Evolutionary conservation across 345 rosid genomes (phyloP), one percentile per base, ranked within the genome.

Genomic region (Hibiscus mutabilis): DNA sequence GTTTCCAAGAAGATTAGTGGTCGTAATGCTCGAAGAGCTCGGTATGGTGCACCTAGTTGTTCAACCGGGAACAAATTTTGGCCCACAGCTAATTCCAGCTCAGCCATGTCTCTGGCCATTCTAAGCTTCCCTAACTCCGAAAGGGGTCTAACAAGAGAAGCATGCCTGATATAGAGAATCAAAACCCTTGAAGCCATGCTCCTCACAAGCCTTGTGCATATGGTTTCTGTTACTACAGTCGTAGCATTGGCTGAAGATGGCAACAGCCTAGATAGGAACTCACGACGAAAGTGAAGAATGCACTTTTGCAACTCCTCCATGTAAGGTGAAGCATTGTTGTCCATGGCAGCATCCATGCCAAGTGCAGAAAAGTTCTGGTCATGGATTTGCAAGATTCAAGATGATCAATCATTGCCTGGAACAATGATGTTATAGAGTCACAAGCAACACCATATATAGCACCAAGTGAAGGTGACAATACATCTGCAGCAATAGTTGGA

Each of bases 51-150:
- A 66, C 99, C 96, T 6, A 96, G 96, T 73, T 92, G 98, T 81
- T 96, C 98, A n/a, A 92, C 97, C 1, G 97, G 96, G 77, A 89
- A 92, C 78, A 96, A 64, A 78, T 88, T 91, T 80, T 96, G 98
- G 68, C 99, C 93, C 53, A 96, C 97, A 5, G 96, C 86, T 69
- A 96, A 83, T 87, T 96, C 99, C 63, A 96, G 85, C 85, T 96
- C 99, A 6, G 99, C 99, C 99, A 96, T 96, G 84, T 96, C 99
- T 78, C 88, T 84, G 29, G 98, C 97, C 94, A 96, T 87, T 69
- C 98, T 87, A 77, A 96, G 88, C 81, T 87, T 96, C 71, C 99
- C 99, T 52, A 96, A 91, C 82, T 92, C 99, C 14, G 99, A 92
- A 13, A 96, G 91, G 6, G 98, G 99, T 75, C 98, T 79, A 18